Evolutionary conservation across 2,329 filamentous ascomycete species (phyloP).

Genomic region (Fusarium secorum): DNA sequence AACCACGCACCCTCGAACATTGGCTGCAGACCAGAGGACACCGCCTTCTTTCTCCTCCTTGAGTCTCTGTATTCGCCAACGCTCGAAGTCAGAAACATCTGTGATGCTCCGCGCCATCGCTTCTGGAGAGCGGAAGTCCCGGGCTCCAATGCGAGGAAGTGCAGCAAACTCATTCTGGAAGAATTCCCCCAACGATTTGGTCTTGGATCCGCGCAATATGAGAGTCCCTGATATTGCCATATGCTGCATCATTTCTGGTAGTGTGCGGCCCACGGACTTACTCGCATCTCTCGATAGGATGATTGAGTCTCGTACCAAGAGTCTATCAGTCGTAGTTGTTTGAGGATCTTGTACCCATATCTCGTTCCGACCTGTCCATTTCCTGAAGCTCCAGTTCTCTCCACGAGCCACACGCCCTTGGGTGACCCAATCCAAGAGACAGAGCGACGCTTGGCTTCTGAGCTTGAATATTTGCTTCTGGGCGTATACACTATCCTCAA

Average conservation of each 20-base stretch:
- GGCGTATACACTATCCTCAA: constrained; percentile 81
- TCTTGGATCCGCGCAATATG: constrained; percentile 77
- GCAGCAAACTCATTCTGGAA: constrained; percentile 81
- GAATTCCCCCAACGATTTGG: constrained; percentile 72
- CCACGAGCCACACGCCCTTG: constrained; percentile 85
- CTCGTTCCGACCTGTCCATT: constrained; percentile 87
- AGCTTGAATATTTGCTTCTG: constrained; percentile 82
- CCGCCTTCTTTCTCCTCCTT: constrained; percentile 65
- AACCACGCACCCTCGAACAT: constrained; percentile 81
- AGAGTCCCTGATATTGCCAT: constrained; percentile 84
- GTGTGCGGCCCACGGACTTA: constrained; percentile 49
- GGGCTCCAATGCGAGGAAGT: constrained; percentile 81
- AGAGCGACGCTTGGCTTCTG: constrained; percentile 67
- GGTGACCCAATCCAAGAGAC: constrained; percentile 92
- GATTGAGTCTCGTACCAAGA: constrained; percentile 87
- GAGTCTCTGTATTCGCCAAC: constrained; percentile 65
- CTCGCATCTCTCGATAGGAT: constrained; percentile 69
- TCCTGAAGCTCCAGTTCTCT: constrained; percentile 85
- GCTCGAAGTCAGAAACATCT: constrained; percentile 52
- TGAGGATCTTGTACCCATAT: constrained; percentile 65
- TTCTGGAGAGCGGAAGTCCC: constrained; percentile 73
- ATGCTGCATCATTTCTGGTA: constrained; percentile 73
- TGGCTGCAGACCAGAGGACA: constrained; percentile 83
- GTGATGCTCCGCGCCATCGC: constrained; percentile 51
- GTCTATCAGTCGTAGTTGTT: constrained; percentile 54